Base-by-base conservation (phyloP, 1,139 yeast genomes). In the Lodderomyces margitis region DNA sequence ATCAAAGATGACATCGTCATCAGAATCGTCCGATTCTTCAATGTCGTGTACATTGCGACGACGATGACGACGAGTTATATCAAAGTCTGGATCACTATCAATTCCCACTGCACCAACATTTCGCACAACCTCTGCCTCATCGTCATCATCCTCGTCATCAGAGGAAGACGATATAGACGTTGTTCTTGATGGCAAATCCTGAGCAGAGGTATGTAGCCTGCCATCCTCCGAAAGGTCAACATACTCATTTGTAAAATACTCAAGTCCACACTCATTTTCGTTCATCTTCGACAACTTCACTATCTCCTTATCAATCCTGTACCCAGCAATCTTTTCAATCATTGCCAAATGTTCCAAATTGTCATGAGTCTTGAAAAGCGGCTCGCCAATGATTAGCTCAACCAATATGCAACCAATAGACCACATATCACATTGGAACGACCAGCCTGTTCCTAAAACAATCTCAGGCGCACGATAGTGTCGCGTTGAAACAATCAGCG, bases 401-500 rank as follows among this genome's bases (percentile, higher is more conserved):
- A 89, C 91, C 35, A 94, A 67, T 12, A 94, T 89, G 61, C 98
- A 91, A 1, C 97, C 99, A 43, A 92, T 75, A 1, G 96, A 87
- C 99, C 98, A 94, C 66, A 92, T 70, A 62, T 94, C 99, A 62
- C 98, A 92, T 1, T 91, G 88, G 51, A 75, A 83, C 3, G 88
- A 81, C 92, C 98, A 94, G 30, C 98, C 98, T 27, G 80, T 75
- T 1, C 97, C 97, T 30, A 94, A 66, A 2, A 92, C 91, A 51
- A 94, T 89, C 60, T 94, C 99, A 0, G 98, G 98, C 0, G 98
- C 98, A 44, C 99, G 72, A 63, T 94, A 94, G 63, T 94, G 98
- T 43, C 99, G 74, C 2, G 98, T 92, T 11, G 96, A 87, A 9
- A 94, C 96, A 20, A 94, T 83, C 28, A 85, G 81, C 8, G 95